A percentile compares a stretch with the other conserved stretches of the same genome.
Evolutionary conservation across 2,329 filamentous ascomycete species (phyloP).

Genomic region (Trichoderma sp.): DNA sequence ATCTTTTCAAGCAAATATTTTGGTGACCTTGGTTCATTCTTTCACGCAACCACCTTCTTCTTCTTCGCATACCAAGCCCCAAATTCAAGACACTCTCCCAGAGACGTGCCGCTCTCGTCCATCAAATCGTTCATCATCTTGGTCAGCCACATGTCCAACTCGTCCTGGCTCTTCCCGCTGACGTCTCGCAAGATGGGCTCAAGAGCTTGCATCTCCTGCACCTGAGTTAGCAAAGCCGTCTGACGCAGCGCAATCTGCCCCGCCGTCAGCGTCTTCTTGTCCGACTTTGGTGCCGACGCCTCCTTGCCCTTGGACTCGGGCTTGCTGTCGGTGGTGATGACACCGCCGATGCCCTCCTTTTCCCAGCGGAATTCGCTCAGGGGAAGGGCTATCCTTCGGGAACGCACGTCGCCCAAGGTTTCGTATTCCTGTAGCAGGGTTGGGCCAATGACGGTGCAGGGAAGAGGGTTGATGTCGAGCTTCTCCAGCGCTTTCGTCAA

Average conservation of each 20-base stretch:
- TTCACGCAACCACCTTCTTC: slow-evolving; percentile 27
- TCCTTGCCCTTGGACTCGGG: slow-evolving; percentile 52
- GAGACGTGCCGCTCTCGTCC: slow-evolving; percentile 72
- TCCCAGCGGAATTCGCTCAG: slow-evolving; percentile 86
- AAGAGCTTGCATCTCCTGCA: slow-evolving; percentile 80
- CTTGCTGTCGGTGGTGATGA: slow-evolving; percentile 59
- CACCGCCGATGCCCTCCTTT: slow-evolving; percentile 66
- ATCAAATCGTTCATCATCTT: slow-evolving; percentile 84
- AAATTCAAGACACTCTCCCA: slow-evolving; percentile 81
- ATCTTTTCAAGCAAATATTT: background rate
- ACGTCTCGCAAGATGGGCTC: slow-evolving; percentile 79
- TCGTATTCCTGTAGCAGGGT: slow-evolving; percentile 79
- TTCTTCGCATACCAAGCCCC: slow-evolving; percentile 91
- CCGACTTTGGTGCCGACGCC: slow-evolving; percentile 24
- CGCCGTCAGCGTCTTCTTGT: slow-evolving; percentile 55
- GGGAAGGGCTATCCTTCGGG: slow-evolving; percentile 80
- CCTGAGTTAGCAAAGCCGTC: slow-evolving; percentile 76
- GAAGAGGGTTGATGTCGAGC: slow-evolving; percentile 68
- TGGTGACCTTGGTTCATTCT: background rate
- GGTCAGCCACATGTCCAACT: slow-evolving; percentile 88
- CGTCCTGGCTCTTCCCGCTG: slow-evolving; percentile 83
- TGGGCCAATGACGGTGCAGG: slow-evolving; percentile 75
- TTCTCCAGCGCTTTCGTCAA: slow-evolving; percentile 71
- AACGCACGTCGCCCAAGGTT: slow-evolving; percentile 64
- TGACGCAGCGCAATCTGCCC: slow-evolving; percentile 72